Percentiles rank a stretch among this genome's conserved stretches.
Evolutionary conservation across 1,284 basidiomycete species (phyloP).

Genomic region (Tilletia walkeri): DNA sequence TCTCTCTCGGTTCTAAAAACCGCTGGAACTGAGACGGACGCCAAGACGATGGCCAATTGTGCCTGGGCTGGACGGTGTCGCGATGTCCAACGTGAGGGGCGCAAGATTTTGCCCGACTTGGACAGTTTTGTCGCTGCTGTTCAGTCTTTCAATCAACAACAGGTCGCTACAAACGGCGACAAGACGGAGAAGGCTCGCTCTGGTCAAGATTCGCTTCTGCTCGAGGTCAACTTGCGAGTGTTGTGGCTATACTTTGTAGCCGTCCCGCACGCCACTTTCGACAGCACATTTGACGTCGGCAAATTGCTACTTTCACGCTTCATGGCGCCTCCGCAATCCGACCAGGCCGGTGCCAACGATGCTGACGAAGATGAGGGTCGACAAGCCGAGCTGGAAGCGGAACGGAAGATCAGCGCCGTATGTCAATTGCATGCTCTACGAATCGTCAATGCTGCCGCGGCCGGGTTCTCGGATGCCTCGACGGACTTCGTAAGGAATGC

Average conservation of each 20-base stretch:
- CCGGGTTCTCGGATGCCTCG: conserved; percentile 65
- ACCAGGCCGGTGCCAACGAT: conserved; percentile 17
- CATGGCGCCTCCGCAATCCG: conserved; percentile 15
- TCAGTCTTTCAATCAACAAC: conserved; percentile 39
- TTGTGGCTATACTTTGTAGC: conserved; percentile 79
- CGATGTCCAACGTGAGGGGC: conserved; percentile 73
- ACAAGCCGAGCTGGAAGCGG: conserved; percentile 62
- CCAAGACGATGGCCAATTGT: conserved; percentile 63
- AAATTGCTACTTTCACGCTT: conserved; percentile 68
- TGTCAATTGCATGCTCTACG: conserved; percentile 76
- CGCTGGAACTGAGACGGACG: conserved; percentile 53
- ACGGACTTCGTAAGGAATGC: conserved; percentile 60
- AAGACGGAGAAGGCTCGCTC: neutral
- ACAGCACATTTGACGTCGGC: conserved; percentile 79
- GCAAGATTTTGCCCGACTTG: conserved; percentile 76
- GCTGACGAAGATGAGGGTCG: conserved; percentile 54
- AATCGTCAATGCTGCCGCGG: conserved; percentile 25
- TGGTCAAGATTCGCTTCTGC: conserved; percentile 63
- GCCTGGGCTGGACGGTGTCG: conserved; percentile 67
- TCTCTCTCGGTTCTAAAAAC: conserved; percentile 57
- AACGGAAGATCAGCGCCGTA: conserved; percentile 43
- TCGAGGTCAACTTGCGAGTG: conserved; percentile 74
- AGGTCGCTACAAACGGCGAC: neutral
- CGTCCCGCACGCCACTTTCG: conserved; percentile 71
- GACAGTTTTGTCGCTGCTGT: conserved; percentile 76